A percentile compares a stretch with the other conserved stretches of the same genome.
These are phyloP conservation scores for Hura crepitans DNA, from an alignment of 441 rosid species.

Conservation along the genomic window DNA sequence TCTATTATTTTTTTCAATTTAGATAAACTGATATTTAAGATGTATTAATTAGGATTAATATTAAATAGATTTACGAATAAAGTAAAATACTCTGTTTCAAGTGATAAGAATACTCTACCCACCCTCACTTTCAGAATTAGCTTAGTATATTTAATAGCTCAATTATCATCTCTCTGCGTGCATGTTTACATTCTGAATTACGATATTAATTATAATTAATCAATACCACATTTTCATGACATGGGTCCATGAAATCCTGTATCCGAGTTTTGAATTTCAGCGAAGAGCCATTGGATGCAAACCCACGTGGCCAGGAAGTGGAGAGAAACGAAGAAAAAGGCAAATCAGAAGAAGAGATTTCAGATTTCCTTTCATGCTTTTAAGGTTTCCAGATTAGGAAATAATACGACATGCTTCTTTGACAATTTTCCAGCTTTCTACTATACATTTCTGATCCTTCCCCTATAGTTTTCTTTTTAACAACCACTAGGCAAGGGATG, in stretches of 20 bases:
- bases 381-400: constrained; percentile 37
- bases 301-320: not conserved
- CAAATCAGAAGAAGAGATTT: not conserved
- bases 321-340: not conserved
- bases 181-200: too few species aligned
- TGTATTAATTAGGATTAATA: too few species aligned
- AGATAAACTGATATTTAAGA: too few species aligned
- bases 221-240: too few species aligned
- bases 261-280: not conserved
- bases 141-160: too few species aligned
- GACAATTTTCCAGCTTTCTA: not conserved
- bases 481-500: not conserved
- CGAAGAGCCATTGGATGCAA: not conserved
- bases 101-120: too few species aligned
- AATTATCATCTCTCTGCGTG: too few species aligned
- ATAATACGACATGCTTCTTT: not conserved
- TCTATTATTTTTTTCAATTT: too few species aligned
- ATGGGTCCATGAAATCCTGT: not conserved
- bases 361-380: constrained; percentile 5
- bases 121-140: too few species aligned
- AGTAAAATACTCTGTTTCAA: too few species aligned
- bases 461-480: not conserved
- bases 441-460: not conserved
- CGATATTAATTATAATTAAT: too few species aligned
- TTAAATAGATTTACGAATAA: too few species aligned